Evolutionary conservation across 2,329 filamentous ascomycete genomes (phyloP), one percentile per base, ranked within the genome.

Genomic region (Trichoderma lentiforme): DNA sequence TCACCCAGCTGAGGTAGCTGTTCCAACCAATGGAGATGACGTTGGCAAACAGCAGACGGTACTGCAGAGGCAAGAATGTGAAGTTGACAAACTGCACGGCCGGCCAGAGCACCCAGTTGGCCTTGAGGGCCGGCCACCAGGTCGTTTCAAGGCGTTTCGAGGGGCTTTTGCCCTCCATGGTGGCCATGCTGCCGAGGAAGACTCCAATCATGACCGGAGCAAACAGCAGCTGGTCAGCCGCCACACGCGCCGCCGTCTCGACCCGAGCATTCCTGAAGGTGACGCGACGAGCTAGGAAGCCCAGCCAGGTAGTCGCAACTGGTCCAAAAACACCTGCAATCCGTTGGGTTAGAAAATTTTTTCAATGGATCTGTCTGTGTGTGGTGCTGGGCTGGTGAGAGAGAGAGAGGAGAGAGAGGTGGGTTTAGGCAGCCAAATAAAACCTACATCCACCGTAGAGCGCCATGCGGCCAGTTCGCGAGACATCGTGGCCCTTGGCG

Each of bases 31-130:
- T 86, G 69, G 85, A 93, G 69, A 97, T 86, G 65, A 97, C 81
- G 78, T 98, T 98, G 77, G 97, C 95, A 73, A 97, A 91, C 76
- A 97, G 84, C 56, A 98, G 89, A 72, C 94, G 88, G 82, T 95
- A 90, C 79, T 97, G 89, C 74, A 97, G 85, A 63, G 95, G 95
- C 74, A 97, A 88, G 74, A 96, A 88, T 78, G 92, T 92, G 84
- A 98, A 98, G 85, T 98, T 98, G 78, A 91, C 86, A 69, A 91
- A 85, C 84, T 98, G 95, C 71, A 97, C 93, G 74, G 86, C 85
- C 4, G 95, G 95, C 95, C 95, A 98, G 71, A 98, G 82, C 84
- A 93, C 88, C 87, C 93, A 94, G 84, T 97, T 98, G 80, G 93
- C 91, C 80, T 87, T 87, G 78, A 97, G 88, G 36, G 93, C 92